Base-by-base conservation (phyloP, 2,329 filamentous ascomycete species). In the Zalaria sp. region DNA sequence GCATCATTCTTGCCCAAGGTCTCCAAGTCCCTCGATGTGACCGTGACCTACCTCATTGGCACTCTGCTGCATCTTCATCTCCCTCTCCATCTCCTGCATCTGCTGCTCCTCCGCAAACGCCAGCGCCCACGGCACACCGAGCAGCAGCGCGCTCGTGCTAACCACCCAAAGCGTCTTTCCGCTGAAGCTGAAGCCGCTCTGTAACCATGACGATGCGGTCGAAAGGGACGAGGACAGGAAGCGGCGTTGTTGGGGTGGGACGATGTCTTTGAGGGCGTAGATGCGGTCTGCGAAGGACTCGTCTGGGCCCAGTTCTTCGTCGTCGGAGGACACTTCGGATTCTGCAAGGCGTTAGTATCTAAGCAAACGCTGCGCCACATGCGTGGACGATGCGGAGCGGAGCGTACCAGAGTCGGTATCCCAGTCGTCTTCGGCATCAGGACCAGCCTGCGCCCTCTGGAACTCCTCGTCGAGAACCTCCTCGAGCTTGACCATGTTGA, bases 401-500 rank as follows among this genome's bases (percentile, higher is more conserved):
- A 28, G 63, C 71, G 51, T 75, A 94, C 89, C 89, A 49, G 84
- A 89, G 63, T 95, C 89, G 51, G 83, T 91, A 71, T 83, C 93
- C 59, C 88, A 88, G 45, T 93, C 85, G 43, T 77, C 74, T 52
- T 87, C 80, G 46, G 71, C 70, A 50, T 63, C 60, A 47, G 78
- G 67, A 57, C 82, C 79, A 52, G 72, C 67, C 64, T 82, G 79
- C 53, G 73, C 68, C 62, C 76, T 70, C 67, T 81, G 73, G 72
- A 95, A 93, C 67, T 93, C 84, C 74, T 95, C 88, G 62, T 96
- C 89, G 61, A 93, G 81, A 59, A 96, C 89, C 72, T 96, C 89
- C 61, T 86, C 84, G 60, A 96, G 84, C 67, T 89, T 86, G 65
- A 96, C 89, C 89, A 96, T 95, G 56, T 64, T 79, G 66, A 44